Evolutionary conservation across 441 rosid genomes (phyloP).

Genomic region (Hura crepitans): DNA sequence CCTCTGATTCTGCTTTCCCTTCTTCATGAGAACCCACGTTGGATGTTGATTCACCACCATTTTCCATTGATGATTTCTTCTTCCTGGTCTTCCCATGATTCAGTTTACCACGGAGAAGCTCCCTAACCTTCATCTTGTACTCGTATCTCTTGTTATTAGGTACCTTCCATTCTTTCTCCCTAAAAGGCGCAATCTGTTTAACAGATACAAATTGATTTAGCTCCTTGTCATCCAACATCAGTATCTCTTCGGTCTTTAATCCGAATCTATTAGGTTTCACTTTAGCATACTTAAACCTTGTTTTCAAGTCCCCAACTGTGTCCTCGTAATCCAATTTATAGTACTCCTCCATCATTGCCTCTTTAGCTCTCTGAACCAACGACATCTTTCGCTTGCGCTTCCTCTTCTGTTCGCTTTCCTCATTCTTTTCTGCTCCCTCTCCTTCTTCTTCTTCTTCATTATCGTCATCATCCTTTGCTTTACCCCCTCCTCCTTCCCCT

Average conservation of each 20-base stretch:
- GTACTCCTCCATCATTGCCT: constrained; percentile 82
- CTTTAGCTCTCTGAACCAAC: constrained; percentile 55
- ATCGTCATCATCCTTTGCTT: not conserved
- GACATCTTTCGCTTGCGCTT: constrained; percentile 64
- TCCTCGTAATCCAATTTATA: constrained; percentile 91
- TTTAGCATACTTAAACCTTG: constrained; percentile 84
- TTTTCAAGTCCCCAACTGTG: constrained; percentile 75
- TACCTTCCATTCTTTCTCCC: constrained; percentile 77
- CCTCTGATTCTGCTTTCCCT: constrained; percentile 24
- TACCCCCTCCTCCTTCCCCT: constrained; percentile 23
- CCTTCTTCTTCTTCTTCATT: constrained; percentile 43
- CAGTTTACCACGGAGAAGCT: constrained; percentile 32
- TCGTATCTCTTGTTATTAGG: constrained; percentile 40
- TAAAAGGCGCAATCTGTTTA: constrained; percentile 74
- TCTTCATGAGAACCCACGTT: constrained; percentile 25
- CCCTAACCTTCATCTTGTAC: constrained; percentile 45
- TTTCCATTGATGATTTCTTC: constrained; percentile 29
- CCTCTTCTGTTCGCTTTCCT: constrained; percentile 62
- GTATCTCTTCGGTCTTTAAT: constrained; percentile 54
- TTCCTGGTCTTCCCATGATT: constrained; percentile 35
- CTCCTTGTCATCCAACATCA: constrained; percentile 59
- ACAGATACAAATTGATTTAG: constrained; percentile 80
- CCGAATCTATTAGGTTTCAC: constrained; percentile 60
- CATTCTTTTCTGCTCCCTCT: constrained; percentile 27
- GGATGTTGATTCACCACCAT: constrained; percentile 26